Evolutionary conservation across 2,329 filamentous ascomycete species (phyloP).

Genomic region (Helminthosporium solani): DNA sequence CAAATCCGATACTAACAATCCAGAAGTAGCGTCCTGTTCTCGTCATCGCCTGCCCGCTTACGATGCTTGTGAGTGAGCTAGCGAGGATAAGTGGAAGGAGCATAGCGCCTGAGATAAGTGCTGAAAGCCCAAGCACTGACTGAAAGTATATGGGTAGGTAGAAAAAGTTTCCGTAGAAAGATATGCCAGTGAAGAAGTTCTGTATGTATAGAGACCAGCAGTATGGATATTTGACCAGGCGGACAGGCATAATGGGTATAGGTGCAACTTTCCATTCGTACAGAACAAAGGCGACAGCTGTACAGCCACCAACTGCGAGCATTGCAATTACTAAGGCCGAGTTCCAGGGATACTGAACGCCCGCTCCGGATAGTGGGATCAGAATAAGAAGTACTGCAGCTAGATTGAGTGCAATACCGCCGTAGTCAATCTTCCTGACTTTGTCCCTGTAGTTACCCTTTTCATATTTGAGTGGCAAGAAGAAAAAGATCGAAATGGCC

Average conservation of each 20-base stretch:
- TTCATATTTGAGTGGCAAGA: constrained; percentile 54
- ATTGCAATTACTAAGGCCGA: constrained; percentile 60
- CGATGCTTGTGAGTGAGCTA: constrained; percentile 10
- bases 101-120: constrained; percentile 12
- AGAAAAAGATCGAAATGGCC: constrained; percentile 58
- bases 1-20: constrained; percentile 33
- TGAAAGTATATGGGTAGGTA: constrained; percentile 63
- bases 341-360: constrained; percentile 57
- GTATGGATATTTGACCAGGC: constrained; percentile 6
- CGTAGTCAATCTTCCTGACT: constrained; percentile 39
- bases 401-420: constrained; percentile 35
- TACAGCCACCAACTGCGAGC: constrained; percentile 52
- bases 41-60: constrained; percentile 14
- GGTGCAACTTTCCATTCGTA: constrained; percentile 58
- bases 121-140: constrained; percentile 45
- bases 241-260: constrained; percentile 57
- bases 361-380: constrained; percentile 64
- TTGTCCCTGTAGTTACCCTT: constrained; percentile 8
- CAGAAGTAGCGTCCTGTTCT: constrained; percentile 12
- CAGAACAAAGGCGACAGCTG: constrained; percentile 52
- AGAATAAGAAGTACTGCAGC: constrained; percentile 55
- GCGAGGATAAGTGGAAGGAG: constrained; percentile 13
- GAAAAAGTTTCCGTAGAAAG: constrained; percentile 61
- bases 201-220: constrained; percentile 57
- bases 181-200: constrained; percentile 59